phyloP scores from a whole-genome alignment of 768 basidiomycete genomes.

The Phaeotremella skinneri region DNA sequence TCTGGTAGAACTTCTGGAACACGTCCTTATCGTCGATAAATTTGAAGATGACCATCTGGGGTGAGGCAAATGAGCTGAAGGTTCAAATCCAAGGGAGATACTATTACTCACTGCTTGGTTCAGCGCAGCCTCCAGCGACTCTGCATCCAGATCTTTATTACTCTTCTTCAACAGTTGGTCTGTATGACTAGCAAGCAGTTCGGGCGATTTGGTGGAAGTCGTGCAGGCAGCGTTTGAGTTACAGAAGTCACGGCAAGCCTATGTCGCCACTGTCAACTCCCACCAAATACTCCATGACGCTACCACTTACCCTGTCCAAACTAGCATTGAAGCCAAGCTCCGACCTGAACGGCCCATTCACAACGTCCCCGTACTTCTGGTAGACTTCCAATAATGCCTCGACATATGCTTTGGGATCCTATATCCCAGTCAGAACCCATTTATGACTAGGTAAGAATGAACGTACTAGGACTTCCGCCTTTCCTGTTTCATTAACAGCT shows the following conservation, averaged over 20 bases:
- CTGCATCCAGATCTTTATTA: conserved; percentile 91
- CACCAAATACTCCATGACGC: neutral
- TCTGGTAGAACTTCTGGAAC: conserved; percentile 96
- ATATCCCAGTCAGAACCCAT: neutral
- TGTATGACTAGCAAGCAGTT: conserved; percentile 85
- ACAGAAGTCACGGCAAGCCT: conserved; percentile 92
- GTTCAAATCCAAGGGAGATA: neutral
- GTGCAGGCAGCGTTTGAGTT: conserved; percentile 86
- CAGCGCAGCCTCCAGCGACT: conserved; percentile 81
- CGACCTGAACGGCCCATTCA: conserved; percentile 81
- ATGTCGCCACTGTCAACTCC: conserved; percentile 32
- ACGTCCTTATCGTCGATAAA: conserved; percentile 99
- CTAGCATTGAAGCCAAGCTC: conserved; percentile 91
- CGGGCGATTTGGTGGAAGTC: conserved; percentile 74
- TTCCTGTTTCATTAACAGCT: conserved; percentile 55
- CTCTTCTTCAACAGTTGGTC: conserved; percentile 87
- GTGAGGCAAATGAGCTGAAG: neutral
- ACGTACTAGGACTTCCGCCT: conserved; percentile 60
- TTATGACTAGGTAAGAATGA: neutral
- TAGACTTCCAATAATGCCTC: conserved; percentile 89
- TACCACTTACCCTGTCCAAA: conserved; percentile 61
- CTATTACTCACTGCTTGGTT: conserved; percentile 74
- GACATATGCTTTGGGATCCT: conserved; percentile 89
- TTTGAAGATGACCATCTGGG: conserved; percentile 93
- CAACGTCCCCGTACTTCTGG: conserved; percentile 84